phyloP scores from a whole-genome alignment of 768 basidiomycete genomes.

The Chalciporus sphaerocephalus region DNA sequence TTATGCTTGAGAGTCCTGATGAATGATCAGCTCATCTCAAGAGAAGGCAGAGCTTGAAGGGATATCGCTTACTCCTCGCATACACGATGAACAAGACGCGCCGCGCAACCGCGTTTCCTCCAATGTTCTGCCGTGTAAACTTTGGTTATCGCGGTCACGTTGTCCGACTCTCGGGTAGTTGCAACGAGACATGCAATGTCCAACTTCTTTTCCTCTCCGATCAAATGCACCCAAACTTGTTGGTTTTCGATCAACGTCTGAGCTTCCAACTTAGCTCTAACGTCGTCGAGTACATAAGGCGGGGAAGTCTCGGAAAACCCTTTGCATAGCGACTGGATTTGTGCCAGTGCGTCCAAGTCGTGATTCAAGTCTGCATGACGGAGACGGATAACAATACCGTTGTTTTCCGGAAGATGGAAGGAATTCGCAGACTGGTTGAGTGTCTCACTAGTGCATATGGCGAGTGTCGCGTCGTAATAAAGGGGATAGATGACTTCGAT shows the following conservation, averaged over 20 bases:
- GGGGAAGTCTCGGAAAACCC: constrained; percentile 54
- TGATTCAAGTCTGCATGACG: constrained; percentile 35
- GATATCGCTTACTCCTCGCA: constrained; percentile 44
- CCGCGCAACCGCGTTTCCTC: constrained; percentile 55
- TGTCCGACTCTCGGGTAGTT: constrained; percentile 55
- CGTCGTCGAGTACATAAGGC: constrained; percentile 48
- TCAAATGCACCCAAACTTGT: constrained; percentile 59
- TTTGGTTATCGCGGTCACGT: constrained; percentile 64
- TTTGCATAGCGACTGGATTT: constrained; percentile 46
- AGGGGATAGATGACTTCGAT: constrained; percentile 33
- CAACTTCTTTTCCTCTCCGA: constrained; percentile 27
- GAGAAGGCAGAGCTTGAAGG: background rate
- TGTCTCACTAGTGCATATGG: constrained; percentile 48
- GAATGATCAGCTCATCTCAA: constrained; percentile 6
- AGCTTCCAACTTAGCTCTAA: constrained; percentile 50
- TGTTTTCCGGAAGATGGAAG: constrained; percentile 2
- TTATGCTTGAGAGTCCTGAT: constrained; percentile 37
- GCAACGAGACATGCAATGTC: constrained; percentile 65
- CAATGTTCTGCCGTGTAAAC: constrained; percentile 58
- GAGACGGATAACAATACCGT: constrained; percentile 23
- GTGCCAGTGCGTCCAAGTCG: no score
- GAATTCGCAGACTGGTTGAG: constrained; percentile 21
- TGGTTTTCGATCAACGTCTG: constrained; percentile 39
- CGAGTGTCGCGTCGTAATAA: constrained; percentile 61
- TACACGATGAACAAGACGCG: constrained; percentile 55